A percentile compares a stretch with the other conserved stretches of the same genome.
Conservation (phyloP, 495 filamentous ascomycete genomes). For the Xylaria grammica region DNA sequence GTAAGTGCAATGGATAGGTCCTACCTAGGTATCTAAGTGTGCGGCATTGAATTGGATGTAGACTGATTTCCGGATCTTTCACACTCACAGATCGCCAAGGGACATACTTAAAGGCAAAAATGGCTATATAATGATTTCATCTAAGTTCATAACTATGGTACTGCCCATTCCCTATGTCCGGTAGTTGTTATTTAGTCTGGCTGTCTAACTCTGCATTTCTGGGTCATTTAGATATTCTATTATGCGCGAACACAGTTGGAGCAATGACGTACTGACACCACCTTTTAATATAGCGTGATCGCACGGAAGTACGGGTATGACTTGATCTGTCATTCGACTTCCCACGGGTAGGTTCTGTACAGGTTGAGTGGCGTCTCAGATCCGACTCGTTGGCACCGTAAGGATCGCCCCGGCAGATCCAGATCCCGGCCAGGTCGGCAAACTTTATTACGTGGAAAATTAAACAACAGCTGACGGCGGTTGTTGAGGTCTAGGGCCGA, state of each 20-base stretch:
- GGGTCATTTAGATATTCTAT: too few species aligned
- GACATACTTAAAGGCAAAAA: too few species aligned
- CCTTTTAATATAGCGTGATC: neutral
- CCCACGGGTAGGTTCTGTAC: neutral
- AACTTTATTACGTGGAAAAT: conserved; percentile 7
- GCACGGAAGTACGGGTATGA: neutral
- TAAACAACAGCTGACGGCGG: neutral
- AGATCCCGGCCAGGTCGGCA: conserved; percentile 11
- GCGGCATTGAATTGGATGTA: too few species aligned
- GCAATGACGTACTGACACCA: conserved; percentile 12
- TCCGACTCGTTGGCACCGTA: neutral
- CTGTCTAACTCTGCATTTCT: too few species aligned
- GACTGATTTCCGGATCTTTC: too few species aligned
- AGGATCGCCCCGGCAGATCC: conserved; percentile 3
- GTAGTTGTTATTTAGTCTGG: too few species aligned
- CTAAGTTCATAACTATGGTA: too few species aligned
- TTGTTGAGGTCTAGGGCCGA: neutral
- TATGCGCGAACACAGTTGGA: neutral
- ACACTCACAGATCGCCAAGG: too few species aligned
- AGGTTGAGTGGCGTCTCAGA: neutral
- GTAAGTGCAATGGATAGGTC: too few species aligned
- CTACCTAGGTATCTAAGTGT: too few species aligned
- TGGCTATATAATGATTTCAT: too few species aligned
- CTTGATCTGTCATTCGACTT: neutral
- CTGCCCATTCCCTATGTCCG: too few species aligned